Evolutionary conservation across 2,329 filamentous ascomycete genomes (phyloP).

Genomic region (Fusarium virguliforme): DNA sequence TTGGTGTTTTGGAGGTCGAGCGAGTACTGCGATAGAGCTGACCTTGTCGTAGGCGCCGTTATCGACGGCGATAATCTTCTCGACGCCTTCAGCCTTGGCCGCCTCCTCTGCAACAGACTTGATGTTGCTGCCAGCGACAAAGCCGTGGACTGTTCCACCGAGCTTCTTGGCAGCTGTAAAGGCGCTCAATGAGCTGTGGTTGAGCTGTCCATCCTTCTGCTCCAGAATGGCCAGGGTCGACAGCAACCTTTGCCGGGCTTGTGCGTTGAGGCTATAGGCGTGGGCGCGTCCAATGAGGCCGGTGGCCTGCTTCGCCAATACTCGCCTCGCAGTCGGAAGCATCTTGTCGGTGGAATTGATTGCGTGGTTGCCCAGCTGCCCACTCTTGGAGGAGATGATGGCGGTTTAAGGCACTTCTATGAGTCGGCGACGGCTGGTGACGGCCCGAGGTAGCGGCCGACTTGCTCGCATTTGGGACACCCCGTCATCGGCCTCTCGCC

Average conservation of each 20-base stretch:
- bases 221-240: conserved; percentile 94
- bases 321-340: conserved; percentile 54
- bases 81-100: conserved; percentile 89
- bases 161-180: conserved; percentile 90
- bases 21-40: conserved; percentile 22
- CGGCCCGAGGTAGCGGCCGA: conserved; percentile 58
- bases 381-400: conserved; percentile 28
- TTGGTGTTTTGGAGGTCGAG: conserved; percentile 3
- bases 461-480: conserved; percentile 30
- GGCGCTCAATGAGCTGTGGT: conserved; percentile 84
- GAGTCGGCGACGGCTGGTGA: conserved; percentile 55
- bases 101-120: conserved; percentile 85
- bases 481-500: conserved; percentile 51
- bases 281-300: conserved; percentile 50
- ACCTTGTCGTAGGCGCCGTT: conserved; percentile 95
- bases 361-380: conserved; percentile 37
- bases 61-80: conserved; percentile 92
- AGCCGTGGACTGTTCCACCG: conserved; percentile 87
- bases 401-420: conserved; percentile 24
- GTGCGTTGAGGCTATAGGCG: conserved; percentile 50
- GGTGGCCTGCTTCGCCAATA: conserved; percentile 48
- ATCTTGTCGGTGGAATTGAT: conserved; percentile 47
- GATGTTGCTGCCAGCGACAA: conserved; percentile 86
- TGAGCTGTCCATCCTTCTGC: conserved; percentile 91
- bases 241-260: conserved; percentile 69